Evolutionary conservation across 768 basidiomycete genomes (phyloP).

Genomic region (Psilocybe subaeruginosa): DNA sequence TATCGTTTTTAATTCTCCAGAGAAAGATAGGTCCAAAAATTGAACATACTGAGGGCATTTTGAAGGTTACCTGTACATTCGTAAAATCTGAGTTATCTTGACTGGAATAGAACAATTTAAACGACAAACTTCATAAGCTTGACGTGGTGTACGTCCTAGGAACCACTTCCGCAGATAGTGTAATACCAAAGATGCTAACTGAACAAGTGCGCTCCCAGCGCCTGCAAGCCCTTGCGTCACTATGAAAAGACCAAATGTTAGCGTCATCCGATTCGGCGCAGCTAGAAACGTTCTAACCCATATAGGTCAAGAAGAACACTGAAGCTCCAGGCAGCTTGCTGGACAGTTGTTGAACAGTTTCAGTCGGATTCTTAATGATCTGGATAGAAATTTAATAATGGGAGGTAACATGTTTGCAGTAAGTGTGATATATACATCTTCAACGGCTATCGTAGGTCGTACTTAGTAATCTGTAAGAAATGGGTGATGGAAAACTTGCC

Average conservation of each 20-base stretch:
- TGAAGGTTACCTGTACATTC: slow-evolving; percentile 42
- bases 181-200: slow-evolving; percentile 53
- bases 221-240: slow-evolving; percentile 57
- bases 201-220: slow-evolving; percentile 54
- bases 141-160: slow-evolving; percentile 67
- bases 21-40: neutral
- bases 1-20: neutral
- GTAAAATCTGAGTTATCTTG: slow-evolving; percentile 14
- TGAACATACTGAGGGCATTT: slow-evolving; percentile 54
- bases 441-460: slow-evolving; percentile 25
- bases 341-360: slow-evolving; percentile 47
- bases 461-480: neutral
- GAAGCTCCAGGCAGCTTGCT: slow-evolving; percentile 56
- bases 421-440: slow-evolving; percentile 23
- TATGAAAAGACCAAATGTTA: slow-evolving; percentile 13
- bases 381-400: slow-evolving; percentile 12
- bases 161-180: slow-evolving; percentile 69
- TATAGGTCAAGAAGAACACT: slow-evolving; percentile 68
- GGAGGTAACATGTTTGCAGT: neutral
- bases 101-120: neutral
- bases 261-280: neutral
- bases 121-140: slow-evolving; percentile 44
- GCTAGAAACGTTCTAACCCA: slow-evolving; percentile 31
- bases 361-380: slow-evolving; percentile 46
- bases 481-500: slow-evolving; percentile 21